Conservation (phyloP, 2,329 filamentous ascomycete species). For the Peltaster fructicola region DNA sequence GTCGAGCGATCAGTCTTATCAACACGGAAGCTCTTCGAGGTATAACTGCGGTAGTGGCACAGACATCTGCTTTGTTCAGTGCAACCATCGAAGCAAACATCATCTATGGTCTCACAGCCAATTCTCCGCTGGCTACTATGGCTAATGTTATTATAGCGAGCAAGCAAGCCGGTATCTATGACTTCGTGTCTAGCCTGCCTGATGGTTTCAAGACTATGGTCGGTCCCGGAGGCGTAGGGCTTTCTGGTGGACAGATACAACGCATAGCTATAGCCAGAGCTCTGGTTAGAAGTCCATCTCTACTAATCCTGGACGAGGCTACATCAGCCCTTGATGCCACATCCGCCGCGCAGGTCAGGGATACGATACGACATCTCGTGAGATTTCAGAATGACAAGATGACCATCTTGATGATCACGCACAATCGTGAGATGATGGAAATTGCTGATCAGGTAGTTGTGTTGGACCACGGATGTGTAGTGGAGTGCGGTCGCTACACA, state of each 20-base stretch:
- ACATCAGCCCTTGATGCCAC: slow-evolving; percentile 63
- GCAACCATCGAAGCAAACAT: slow-evolving; percentile 66
- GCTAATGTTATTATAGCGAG: slow-evolving; percentile 32
- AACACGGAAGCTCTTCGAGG: slow-evolving; percentile 43
- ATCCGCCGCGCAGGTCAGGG: slow-evolving; percentile 45
- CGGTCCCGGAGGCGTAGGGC: slow-evolving; percentile 54
- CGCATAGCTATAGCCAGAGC: slow-evolving; percentile 67
- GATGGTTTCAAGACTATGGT: slow-evolving; percentile 54
- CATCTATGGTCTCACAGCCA: slow-evolving; percentile 49
- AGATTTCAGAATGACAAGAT: slow-evolving; percentile 22
- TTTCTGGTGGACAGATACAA: slow-evolving; percentile 74
- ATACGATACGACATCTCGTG: slow-evolving; percentile 41
- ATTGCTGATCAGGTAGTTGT: slow-evolving; percentile 59
- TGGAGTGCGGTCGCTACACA: slow-evolving; percentile 50
- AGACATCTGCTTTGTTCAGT: slow-evolving; percentile 61
- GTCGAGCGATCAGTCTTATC: slow-evolving; percentile 38
- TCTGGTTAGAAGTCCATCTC: slow-evolving; percentile 48
- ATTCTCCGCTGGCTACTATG: slow-evolving; percentile 32
- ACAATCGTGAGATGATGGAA: slow-evolving; percentile 71
- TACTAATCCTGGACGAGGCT: slow-evolving; percentile 74
- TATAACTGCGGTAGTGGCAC: slow-evolving; percentile 50
- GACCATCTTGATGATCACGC: slow-evolving; percentile 67
- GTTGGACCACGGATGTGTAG: slow-evolving; percentile 45
- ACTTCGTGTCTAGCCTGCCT: slow-evolving; percentile 58
- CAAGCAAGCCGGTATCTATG: slow-evolving; percentile 48